These are phyloP conservation scores for Apiospora arundinis DNA, from an alignment of 2,329 filamentous ascomycete species.

Conservation along the genomic window DNA sequence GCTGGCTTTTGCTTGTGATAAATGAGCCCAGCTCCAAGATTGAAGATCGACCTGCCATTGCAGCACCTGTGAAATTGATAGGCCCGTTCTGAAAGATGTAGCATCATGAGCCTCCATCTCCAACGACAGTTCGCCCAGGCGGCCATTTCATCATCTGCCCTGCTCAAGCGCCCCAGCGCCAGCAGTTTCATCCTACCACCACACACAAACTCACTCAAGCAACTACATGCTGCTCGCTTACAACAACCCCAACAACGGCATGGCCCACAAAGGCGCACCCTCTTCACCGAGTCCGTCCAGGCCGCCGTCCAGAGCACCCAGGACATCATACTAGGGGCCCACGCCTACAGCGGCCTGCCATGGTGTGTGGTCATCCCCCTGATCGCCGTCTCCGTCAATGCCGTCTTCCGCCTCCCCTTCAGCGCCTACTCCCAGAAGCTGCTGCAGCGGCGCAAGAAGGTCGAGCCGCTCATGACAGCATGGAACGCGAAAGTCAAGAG, in stretches of 20 bases:
- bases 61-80: background rate
- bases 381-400: slow-evolving; percentile 54
- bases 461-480: slow-evolving; percentile 41
- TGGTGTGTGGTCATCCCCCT: slow-evolving; percentile 63
- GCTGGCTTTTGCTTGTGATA: slow-evolving; percentile 1
- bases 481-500: slow-evolving; percentile 38
- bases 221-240: background rate
- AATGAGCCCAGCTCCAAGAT: background rate
- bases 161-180: background rate
- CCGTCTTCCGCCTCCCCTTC: slow-evolving; percentile 54
- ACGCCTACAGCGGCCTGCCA: slow-evolving; percentile 50
- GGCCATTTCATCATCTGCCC: slow-evolving; percentile 7
- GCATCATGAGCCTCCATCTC: slow-evolving; percentile 14
- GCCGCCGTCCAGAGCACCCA: slow-evolving; percentile 48
- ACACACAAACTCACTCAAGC: background rate
- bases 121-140: background rate
- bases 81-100: background rate
- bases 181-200: background rate
- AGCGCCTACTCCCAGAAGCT: slow-evolving; percentile 46
- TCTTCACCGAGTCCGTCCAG: slow-evolving; percentile 21
- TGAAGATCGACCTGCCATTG: background rate
- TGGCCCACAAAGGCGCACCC: background rate
- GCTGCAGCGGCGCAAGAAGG: slow-evolving; percentile 36
- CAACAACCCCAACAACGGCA: background rate
- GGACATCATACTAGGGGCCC: slow-evolving; percentile 50